Evolutionary conservation across 371 early-diverging fungal species (phyloP), one percentile per base, ranked within the genome.

Genomic region (Circinella minor): DNA sequence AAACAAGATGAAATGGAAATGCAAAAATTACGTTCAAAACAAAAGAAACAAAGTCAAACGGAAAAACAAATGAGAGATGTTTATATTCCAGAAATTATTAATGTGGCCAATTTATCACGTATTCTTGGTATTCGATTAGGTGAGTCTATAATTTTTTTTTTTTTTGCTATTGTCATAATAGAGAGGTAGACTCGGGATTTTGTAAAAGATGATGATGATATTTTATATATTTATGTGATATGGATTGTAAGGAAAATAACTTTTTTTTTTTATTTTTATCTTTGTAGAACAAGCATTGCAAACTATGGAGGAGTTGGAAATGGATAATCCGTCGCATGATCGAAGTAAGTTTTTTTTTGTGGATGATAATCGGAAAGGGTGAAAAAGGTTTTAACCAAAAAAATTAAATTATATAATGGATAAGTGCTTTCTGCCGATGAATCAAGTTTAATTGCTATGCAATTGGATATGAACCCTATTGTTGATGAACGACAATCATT

Each of bases 381-480:
- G 15, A 4, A 37, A 14, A 27, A 36, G 6, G 5, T 2, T 60
- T 6, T 5, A 18, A 11, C 13, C 18, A 60, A 4, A 27, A 4
- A 27, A 14, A 60, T 60, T 4, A 10, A 60, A 14, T 36, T 36
- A 62, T 62, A 17, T 17, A 46, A 18, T 46, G 39, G 5, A 18
- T 62, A 93, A 93, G 92, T 95, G 71, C 76, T 98, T 20, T 89
- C 86, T 63, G 76, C 92, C 13, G 97, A 97, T 65, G 93, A 91
- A 76, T 94, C 97, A 0, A 90, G 91, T 57, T 77, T 94, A 67
- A 88, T 98, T 72, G 97, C 90, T 3, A 76, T 96, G 81, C 95
- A 95, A 73, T 90, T 92, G 69, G 88, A 93, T 69, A 86, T 93
- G 72, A 93, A 93, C 61, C 97, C 97, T 20, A 88, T 95, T 47